Base-by-base conservation (phyloP, 768 basidiomycete genomes). In the Exidia glandulosa region DNA sequence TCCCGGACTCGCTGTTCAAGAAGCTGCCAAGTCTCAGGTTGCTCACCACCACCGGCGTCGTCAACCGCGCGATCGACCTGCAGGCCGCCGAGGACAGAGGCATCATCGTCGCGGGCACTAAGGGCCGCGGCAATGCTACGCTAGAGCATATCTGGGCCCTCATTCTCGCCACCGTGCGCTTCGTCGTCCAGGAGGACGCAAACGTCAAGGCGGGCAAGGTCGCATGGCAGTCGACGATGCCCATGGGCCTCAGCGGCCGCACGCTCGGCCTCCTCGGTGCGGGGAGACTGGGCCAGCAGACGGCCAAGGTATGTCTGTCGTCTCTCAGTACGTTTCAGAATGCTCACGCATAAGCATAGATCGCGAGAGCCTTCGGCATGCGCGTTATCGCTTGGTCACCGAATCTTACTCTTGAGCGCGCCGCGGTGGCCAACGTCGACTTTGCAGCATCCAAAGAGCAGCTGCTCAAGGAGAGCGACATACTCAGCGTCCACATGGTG, bases 131-230 rank as follows among this genome's bases (percentile, higher is more conserved):
- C 29, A 75, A 78, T 41, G 74, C 81, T 1, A 86, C 85, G 1
- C 64, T 81, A 59, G 84, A 83, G 64, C 83, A 84, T 63, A 85
- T 85, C 47, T 86, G 85, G 85, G 81, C 84, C 2, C 71, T 81
- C 27, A 70, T 78, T 58, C 72, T 87, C n/a, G 76, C 77, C 9
- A 77, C 80, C 2, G 76, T 76, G 47, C 72, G 82, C 57, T 73
- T 80, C 61, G 69, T 86, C 36, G 70, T 69, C 6, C 62, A 70
- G 3, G 85, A 87, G 64, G 76, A 85, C 62, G 69, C 67, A 4
- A 77, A 77, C 63, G 68, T 81, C n/a, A 80, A 77, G 63, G 62
- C 65, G 0, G 74, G 76, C 47, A 78, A 76, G 37, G 70, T 73
- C 19, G 75, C 72, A 56, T 87, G 85, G 86, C 82, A 85, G 64